phyloP scores from a whole-genome alignment of 2,329 filamentous ascomycete genomes.

The Ambrosiella xylebori region DNA sequence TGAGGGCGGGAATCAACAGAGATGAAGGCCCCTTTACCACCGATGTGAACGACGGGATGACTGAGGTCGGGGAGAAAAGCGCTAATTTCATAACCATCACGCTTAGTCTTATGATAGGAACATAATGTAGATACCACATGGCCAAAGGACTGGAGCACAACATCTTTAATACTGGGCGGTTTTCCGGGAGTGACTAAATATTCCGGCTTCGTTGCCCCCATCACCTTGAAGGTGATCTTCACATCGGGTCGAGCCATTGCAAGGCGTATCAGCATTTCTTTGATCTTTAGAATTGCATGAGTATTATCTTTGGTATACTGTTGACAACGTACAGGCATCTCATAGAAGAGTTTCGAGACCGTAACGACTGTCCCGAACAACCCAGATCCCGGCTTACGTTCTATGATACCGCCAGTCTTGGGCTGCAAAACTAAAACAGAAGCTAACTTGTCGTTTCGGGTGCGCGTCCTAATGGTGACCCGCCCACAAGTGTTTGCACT shows the following conservation, averaged over 20 bases:
- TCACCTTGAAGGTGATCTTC: slow-evolving; percentile 41
- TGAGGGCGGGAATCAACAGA: slow-evolving; percentile 54
- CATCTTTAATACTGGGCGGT: slow-evolving; percentile 30
- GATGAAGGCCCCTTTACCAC: slow-evolving; percentile 37
- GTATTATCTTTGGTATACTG: slow-evolving; percentile 36
- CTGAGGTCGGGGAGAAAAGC: slow-evolving; percentile 39
- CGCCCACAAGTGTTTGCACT: slow-evolving; percentile 43
- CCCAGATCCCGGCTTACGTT: slow-evolving; percentile 26
- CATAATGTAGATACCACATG: slow-evolving; percentile 38
- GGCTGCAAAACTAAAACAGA: slow-evolving; percentile 27
- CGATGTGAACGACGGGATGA: slow-evolving; percentile 27
- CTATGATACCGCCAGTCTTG: slow-evolving; percentile 19
- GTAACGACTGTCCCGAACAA: slow-evolving; percentile 53
- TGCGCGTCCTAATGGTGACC: slow-evolving; percentile 46
- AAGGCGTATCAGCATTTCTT: slow-evolving; percentile 43
- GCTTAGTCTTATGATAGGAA: slow-evolving; percentile 22
- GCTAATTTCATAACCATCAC: slow-evolving; percentile 26
- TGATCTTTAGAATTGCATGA: slow-evolving; percentile 40
- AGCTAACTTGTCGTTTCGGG: slow-evolving; percentile 42
- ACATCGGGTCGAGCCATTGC: slow-evolving; percentile 47
- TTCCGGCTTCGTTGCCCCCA: slow-evolving; percentile 31
- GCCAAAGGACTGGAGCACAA: slow-evolving; percentile 45
- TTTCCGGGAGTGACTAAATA: slow-evolving; percentile 37
- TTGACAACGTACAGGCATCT: slow-evolving; percentile 46
- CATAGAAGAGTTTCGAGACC: slow-evolving; percentile 39